Conservation (phyloP, 2,329 filamentous ascomycete species). For the Paecilomyces niveus region DNA sequence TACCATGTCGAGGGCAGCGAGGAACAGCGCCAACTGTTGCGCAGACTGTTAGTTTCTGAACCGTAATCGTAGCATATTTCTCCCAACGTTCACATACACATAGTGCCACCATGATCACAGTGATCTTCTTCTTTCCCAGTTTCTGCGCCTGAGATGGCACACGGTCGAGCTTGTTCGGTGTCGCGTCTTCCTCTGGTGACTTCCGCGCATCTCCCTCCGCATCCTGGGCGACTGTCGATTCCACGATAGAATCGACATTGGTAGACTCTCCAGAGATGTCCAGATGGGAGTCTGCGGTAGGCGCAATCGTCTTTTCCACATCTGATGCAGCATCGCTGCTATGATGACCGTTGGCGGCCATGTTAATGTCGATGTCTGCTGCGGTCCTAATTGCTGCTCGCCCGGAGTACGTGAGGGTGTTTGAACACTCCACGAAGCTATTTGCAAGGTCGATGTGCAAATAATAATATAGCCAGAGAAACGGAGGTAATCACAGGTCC, state of each 20-base stretch:
- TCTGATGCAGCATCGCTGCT: conserved; percentile 3
- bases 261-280: neutral
- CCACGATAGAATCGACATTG: neutral
- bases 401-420: neutral
- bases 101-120: conserved; percentile 35
- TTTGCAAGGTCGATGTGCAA: neutral
- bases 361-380: neutral
- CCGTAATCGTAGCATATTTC: neutral
- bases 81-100: conserved; percentile 21
- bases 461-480: neutral
- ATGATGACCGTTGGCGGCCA: neutral
- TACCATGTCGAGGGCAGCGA: conserved; percentile 54
- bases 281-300: neutral
- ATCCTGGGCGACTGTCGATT: neutral
- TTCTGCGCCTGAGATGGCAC: conserved; percentile 30
- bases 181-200: conserved; percentile 10
- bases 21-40: conserved; percentile 47
- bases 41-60: conserved; percentile 7
- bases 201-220: conserved; percentile 10
- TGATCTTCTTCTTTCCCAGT: conserved; percentile 33
- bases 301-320: neutral
- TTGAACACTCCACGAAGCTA: neutral
- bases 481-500: neutral
- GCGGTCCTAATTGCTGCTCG: neutral
- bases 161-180: conserved; percentile 15